Conservation (phyloP, 192 early-diverging fungal species). For the Mortierella claussenii region DNA sequence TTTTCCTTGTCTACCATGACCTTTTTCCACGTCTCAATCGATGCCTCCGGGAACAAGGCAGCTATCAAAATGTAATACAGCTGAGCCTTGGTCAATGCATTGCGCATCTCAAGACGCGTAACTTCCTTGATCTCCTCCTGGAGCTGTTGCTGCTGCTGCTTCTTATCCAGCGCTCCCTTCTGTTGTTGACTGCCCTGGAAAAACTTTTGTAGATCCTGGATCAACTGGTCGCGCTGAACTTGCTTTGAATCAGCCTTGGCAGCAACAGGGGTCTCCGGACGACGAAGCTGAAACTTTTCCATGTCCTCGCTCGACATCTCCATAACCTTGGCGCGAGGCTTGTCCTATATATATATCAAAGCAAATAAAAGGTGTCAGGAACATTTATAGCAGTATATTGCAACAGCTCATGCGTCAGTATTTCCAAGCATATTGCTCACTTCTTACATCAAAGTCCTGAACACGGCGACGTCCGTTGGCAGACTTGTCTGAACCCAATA, state of each 20-base stretch:
- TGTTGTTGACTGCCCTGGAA: constrained; percentile 33
- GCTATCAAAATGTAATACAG: constrained; percentile 74
- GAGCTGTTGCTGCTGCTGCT: constrained; percentile 51
- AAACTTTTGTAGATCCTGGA: constrained; percentile 66
- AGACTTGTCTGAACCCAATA: constrained; percentile 37
- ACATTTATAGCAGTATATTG: too few species aligned
- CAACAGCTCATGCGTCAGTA: not conserved
- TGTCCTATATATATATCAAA: constrained; percentile 45
- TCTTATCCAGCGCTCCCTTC: constrained; percentile 7
- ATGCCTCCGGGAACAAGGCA: constrained; percentile 67
- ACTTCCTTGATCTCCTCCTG: constrained; percentile 81
- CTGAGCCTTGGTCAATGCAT: constrained; percentile 83
- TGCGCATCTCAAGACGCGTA: constrained; percentile 85
- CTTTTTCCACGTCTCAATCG: constrained; percentile 45
- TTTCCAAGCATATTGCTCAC: not conserved
- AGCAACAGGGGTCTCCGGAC: constrained; percentile 47
- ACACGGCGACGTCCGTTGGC: constrained; percentile 31
- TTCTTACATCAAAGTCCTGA: constrained; percentile 36
- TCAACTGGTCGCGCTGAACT: constrained; percentile 55
- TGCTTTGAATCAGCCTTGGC: constrained; percentile 51
- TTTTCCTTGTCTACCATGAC: constrained; percentile 53
- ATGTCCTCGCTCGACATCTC: constrained; percentile 70
- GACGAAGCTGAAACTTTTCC: constrained; percentile 57
- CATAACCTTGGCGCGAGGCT: constrained; percentile 71
- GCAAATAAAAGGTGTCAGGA: too few species aligned